Base-by-base conservation (phyloP, 768 basidiomycete genomes). In the Pleurotus salmoneostramineus region DNA sequence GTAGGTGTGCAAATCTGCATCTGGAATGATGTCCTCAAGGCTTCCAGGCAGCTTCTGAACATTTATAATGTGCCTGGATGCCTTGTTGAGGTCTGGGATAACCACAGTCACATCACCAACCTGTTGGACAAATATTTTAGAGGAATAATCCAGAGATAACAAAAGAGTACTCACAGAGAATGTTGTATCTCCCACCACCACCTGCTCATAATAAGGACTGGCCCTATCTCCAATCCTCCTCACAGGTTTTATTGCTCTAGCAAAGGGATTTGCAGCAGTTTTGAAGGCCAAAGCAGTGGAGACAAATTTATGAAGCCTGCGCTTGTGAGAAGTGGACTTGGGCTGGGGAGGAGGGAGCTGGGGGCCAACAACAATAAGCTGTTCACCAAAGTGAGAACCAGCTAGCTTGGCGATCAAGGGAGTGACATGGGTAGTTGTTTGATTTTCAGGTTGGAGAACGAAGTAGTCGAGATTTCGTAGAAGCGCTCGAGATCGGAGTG, bases 31-130 rank as follows among this genome's bases (percentile, higher is more conserved):
- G 14, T 77, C 69, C 1, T 70, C 59, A 0, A 68, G 65, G 42
- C 70, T 60, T 11, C 57, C 60, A 1, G 78, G 78, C 4, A 80
- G 62, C 0, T 63, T 45, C 6, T 75, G 68, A 0, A 70, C 64
- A 5, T 27, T 27, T 27, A 27, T 27, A 63, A 63, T 40, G 65
- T 69, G 6, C 66, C 62, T 5, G 63, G 58, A 44, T 69, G 69
- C 1, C 66, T 12, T 4, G 75, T 11, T 14, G 5, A 6, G 21
- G 17, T 45, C 78, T 3, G 72, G 72, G 14, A 78, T 79, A 14
- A 85, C 71, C 4, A 90, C 57, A 1, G 89, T 73, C 36, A 81
- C 77, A 59, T 92, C 88, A 0, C 87, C 88, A 40, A 82, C 64
- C 89, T 91, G 58, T 6, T 48, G 4, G 15, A 58, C 27, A 36